Base-by-base conservation (phyloP, 2,329 filamentous ascomycete species). In the Zasmidium cellare region DNA sequence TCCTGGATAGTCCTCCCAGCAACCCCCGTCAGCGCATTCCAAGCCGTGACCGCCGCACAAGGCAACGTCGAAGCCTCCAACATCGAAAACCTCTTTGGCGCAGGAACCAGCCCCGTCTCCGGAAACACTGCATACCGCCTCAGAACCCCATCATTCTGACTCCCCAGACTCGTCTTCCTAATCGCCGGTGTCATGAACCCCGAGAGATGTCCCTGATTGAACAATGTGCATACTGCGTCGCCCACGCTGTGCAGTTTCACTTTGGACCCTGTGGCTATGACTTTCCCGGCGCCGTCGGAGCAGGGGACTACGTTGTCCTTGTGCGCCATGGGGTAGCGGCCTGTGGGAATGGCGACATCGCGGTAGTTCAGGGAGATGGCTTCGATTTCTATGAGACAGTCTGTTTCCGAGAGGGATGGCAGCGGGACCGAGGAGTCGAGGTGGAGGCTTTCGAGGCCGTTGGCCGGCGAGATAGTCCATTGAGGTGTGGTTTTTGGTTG, bases 301-400 rank as follows among this genome's bases (percentile, higher is more conserved):
- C 70, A 73, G 2, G 78, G 78, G 5, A 80, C 68, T 2, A 79
- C 71, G 46, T 65, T 65, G 38, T 75, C 72, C 46, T 65, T 72
- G n/a, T 71, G 66, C 0, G 72, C 69, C 64, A 78, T 78, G 1
- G 77, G 74, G 64, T 79, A 79, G 66, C 70, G 71, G 56, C 76
- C 76, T 66, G 72, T 75, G 38, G 75, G 70, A 53, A 80, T 80
- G 64, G 76, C 73, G 28, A 80, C 72, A 61, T 80, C 77, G 49
- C 78, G 76, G 67, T 77, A 80, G 67, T 80, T 80, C 48, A 80
- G 70, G 14, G 77, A 79, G 3, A 72, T 75, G 38, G 48, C 52
- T 69, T 50, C 68, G 77, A 77, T 78, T 73, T 88, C 88, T 66
- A 92, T 84, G 24, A 92, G 79, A 9, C 91, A 87, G 20, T 92